Percentiles rank a stretch among this genome's conserved stretches.
Evolutionary conservation across 768 basidiomycete genomes (phyloP).

Genomic region (Tylopilus cervinicoccineus): DNA sequence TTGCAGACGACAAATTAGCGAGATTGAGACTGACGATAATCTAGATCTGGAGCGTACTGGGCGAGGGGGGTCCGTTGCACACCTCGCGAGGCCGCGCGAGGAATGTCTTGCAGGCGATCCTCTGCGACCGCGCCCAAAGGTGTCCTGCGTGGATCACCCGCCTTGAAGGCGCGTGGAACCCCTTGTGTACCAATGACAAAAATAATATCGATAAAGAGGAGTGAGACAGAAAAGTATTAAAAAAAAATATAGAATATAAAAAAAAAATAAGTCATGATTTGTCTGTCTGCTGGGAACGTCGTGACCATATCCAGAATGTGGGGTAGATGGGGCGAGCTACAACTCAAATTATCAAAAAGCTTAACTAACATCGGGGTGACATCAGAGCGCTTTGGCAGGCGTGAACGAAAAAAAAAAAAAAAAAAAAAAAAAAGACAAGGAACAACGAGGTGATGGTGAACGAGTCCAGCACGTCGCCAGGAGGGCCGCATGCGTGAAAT

Average conservation of each 20-base stretch:
- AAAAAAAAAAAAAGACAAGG: no score
- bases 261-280: neutral
- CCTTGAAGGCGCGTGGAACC: no score
- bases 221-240: neutral
- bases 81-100: neutral
- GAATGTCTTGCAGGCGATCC: no score
- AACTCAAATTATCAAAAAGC: conserved; percentile 28
- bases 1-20: neutral
- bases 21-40: conserved; percentile 9
- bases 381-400: neutral
- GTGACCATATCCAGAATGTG: conserved; percentile 13
- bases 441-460: no score
- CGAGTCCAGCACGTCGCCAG: neutral
- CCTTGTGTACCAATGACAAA: no score
- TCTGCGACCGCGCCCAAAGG: no score
- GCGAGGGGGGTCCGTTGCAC: conserved; percentile 10
- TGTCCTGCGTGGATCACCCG: no score
- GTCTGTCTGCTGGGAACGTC: neutral
- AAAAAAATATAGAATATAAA: neutral
- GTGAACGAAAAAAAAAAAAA: neutral
- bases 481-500: conserved; percentile 7
- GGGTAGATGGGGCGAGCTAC: conserved; percentile 11
- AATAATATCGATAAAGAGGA: neutral
- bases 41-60: conserved; percentile 5
- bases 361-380: conserved; percentile 8